These are phyloP conservation scores for Pterocarpus macrocarpus DNA, from an alignment of 306 rosid genomes.

Conservation along the genomic window DNA sequence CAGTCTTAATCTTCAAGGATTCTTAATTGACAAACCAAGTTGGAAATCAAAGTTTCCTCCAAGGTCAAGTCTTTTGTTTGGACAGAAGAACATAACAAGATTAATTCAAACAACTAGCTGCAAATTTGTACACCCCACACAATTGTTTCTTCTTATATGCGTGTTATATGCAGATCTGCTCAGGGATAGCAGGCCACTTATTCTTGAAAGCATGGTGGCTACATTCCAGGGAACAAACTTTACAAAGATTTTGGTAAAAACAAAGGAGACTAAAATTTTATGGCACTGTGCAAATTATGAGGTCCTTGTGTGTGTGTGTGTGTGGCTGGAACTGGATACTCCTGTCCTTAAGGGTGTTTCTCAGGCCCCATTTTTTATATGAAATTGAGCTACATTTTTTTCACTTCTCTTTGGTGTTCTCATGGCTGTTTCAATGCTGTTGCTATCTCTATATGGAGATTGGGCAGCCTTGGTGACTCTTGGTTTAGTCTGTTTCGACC, in stretches of 20 bases:
- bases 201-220: not conserved
- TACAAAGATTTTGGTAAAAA: not conserved
- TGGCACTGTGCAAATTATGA: not conserved
- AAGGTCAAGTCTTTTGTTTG: not conserved
- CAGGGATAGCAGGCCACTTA: not conserved
- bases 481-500: not conserved
- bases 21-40: not conserved
- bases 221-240: not conserved
- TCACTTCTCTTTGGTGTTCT: not conserved
- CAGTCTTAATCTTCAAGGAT: constrained; percentile 7
- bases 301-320: not conserved
- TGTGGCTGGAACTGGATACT: not conserved
- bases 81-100: not conserved
- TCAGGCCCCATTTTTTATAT: not conserved
- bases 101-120: not conserved
- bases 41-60: not conserved
- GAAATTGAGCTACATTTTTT: not conserved
- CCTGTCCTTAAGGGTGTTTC: not conserved
- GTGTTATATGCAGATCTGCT: not conserved
- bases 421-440: not conserved
- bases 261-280: not conserved
- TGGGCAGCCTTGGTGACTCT: not conserved
- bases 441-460: not conserved
- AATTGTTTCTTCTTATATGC: not conserved
- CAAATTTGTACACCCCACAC: constrained; percentile 1